Percentiles rank a stretch among this genome's conserved stretches.
phyloP scores from a whole-genome alignment of 306 rosid species.

The Vicia sativa region DNA sequence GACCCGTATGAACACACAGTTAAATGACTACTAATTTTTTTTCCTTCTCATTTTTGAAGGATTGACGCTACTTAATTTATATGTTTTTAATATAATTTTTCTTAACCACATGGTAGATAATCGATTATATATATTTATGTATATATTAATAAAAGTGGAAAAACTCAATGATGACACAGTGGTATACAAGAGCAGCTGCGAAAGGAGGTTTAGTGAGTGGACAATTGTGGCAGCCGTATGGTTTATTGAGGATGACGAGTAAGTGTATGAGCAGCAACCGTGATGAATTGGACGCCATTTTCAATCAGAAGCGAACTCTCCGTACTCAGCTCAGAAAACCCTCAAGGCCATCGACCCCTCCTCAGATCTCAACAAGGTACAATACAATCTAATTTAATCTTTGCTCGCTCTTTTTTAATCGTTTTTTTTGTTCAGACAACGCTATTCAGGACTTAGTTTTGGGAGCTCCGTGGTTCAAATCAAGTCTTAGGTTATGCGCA shows the following conservation, averaged over 20 bases:
- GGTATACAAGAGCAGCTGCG: slow-evolving; percentile 22
- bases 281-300: slow-evolving; percentile 52
- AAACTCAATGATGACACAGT: neutral
- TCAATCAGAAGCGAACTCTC: slow-evolving; percentile 65
- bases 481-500: slow-evolving; percentile 69
- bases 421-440: slow-evolving; percentile 47
- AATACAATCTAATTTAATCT: neutral
- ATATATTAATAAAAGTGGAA: neutral
- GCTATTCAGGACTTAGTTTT: slow-evolving; percentile 66
- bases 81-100: no score
- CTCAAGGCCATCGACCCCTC: slow-evolving; percentile 72
- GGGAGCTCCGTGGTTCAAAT: slow-evolving; percentile 85
- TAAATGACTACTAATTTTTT: no score
- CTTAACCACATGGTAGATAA: no score
- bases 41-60: no score
- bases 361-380: slow-evolving; percentile 81
- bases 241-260: slow-evolving; percentile 37
- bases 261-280: slow-evolving; percentile 22
- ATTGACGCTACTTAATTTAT: no score
- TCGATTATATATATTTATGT: no score
- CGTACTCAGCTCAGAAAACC: slow-evolving; percentile 72
- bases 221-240: slow-evolving; percentile 1
- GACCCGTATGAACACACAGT: no score
- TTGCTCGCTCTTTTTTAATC: neutral
- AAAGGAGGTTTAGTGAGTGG: neutral